These are phyloP conservation scores for Keithomyces neogunnii DNA, from an alignment of 2,329 filamentous ascomycete species.

Conservation along the genomic window DNA sequence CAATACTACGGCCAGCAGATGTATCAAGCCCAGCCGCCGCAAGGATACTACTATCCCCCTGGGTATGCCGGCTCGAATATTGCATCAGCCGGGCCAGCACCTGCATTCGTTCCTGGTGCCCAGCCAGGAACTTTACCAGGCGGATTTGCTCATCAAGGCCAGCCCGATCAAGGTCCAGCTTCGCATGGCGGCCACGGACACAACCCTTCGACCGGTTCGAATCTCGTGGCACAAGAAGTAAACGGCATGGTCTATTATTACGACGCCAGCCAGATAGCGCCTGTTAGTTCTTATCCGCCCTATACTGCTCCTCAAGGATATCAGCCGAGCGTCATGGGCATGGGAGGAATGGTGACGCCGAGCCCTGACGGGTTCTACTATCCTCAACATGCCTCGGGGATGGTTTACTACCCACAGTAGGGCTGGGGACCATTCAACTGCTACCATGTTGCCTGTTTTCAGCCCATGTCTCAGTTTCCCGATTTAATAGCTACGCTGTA, in stretches of 20 bases:
- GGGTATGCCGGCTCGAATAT: slow-evolving; percentile 38
- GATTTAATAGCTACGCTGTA: slow-evolving; percentile 22
- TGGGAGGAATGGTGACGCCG: slow-evolving; percentile 73
- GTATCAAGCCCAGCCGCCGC: slow-evolving; percentile 31
- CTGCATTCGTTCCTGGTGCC: slow-evolving; percentile 48
- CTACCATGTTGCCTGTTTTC: slow-evolving; percentile 14
- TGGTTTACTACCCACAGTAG: slow-evolving; percentile 56
- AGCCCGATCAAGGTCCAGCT: slow-evolving; percentile 24
- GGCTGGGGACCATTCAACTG: slow-evolving; percentile 15
- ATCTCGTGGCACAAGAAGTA: slow-evolving; percentile 70
- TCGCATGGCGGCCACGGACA: slow-evolving; percentile 21
- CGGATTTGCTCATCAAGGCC: slow-evolving; percentile 34
- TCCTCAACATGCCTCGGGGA: slow-evolving; percentile 43
- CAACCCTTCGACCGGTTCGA: slow-evolving; percentile 23
- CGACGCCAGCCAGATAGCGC: slow-evolving; percentile 64
- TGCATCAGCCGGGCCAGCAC: slow-evolving; percentile 41
- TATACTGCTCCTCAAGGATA: slow-evolving; percentile 46
- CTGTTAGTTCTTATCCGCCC: slow-evolving; percentile 38
- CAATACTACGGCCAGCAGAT: slow-evolving; percentile 48
- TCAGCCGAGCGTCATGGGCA: slow-evolving; percentile 51
- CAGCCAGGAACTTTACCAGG: slow-evolving; percentile 36
- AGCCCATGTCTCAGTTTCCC: slow-evolving; percentile 13
- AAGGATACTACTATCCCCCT: slow-evolving; percentile 62
- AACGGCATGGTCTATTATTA: slow-evolving; percentile 98
- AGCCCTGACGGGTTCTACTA: slow-evolving; percentile 65